A percentile compares a stretch with the other conserved stretches of the same genome.
Conservation (phyloP, 305 asterid species). For the Ajuga reptans region DNA sequence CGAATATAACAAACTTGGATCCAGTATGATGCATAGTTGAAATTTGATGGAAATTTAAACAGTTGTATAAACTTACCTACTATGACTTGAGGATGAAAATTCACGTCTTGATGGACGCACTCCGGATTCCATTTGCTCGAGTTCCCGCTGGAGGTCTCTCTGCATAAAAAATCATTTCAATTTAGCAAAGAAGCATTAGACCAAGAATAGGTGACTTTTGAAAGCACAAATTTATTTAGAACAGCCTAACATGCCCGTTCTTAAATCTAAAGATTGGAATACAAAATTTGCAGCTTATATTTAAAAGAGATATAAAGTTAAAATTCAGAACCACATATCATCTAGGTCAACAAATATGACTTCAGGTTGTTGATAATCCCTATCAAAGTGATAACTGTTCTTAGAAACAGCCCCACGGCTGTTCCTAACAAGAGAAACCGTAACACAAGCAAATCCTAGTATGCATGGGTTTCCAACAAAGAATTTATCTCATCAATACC, state of each 20-base stretch:
- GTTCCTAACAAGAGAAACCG: constrained; percentile 2
- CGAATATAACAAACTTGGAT: not conserved
- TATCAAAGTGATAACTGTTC: not conserved
- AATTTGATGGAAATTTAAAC: constrained; percentile 9
- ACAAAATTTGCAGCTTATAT: not conserved
- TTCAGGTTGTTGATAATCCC: not conserved
- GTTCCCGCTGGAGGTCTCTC: constrained; percentile 95
- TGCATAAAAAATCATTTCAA: constrained; percentile 26
- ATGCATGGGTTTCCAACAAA: too few relatives aligned
- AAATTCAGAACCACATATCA: constrained; percentile 13
- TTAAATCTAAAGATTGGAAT: not conserved
- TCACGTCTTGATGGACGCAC: constrained; percentile 72
- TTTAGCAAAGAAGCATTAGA: constrained; percentile 5
- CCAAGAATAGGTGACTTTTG: not conserved
- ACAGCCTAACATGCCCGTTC: not conserved
- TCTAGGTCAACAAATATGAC: not conserved
- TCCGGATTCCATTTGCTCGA: constrained; percentile 90
- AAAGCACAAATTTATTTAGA: not conserved
- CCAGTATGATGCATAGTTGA: not conserved
- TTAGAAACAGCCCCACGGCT: not conserved
- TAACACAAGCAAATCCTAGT: too few relatives aligned
- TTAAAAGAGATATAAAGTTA: not conserved
- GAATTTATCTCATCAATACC: too few relatives aligned
- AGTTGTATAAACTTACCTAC: constrained; percentile 43
- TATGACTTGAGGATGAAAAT: constrained; percentile 61